phyloP scores from a whole-genome alignment of 306 rosid species.

The Acacia melanoxylon region DNA sequence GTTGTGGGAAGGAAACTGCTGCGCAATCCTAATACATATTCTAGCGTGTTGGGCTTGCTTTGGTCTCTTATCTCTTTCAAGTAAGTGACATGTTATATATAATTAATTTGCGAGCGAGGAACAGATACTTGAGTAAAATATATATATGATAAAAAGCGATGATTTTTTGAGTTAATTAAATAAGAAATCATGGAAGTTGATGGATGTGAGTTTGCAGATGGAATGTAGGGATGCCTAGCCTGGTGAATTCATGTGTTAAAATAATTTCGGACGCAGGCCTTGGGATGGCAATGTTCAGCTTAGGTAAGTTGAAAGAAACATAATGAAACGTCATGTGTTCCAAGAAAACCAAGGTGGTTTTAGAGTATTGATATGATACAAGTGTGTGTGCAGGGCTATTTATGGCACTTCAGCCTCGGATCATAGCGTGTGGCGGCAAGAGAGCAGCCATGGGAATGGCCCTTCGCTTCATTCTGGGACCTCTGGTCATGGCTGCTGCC shows the following conservation, averaged over 20 bases:
- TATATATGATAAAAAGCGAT: background rate
- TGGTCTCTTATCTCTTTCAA: constrained; percentile 88
- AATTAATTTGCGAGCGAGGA: background rate
- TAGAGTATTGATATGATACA: background rate
- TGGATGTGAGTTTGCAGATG: constrained; percentile 55
- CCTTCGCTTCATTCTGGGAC: constrained; percentile 84
- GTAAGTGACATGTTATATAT: constrained; percentile 29
- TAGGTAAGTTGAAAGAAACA: constrained; percentile 49
- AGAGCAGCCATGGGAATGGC: constrained; percentile 80
- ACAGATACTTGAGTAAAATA: background rate
- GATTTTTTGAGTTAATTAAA: background rate
- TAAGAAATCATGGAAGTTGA: background rate
- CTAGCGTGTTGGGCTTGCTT: constrained; percentile 81
- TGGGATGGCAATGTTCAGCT: constrained; percentile 98
- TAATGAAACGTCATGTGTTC: no score
- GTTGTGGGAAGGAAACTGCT: constrained; percentile 86
- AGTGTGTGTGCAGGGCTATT: constrained; percentile 70
- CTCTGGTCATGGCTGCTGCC: constrained; percentile 88
- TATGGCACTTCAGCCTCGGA: constrained; percentile 94
- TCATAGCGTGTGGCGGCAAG: constrained; percentile 87
- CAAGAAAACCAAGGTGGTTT: constrained; percentile 14
- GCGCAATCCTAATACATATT: constrained; percentile 87
- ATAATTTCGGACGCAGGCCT: constrained; percentile 94
- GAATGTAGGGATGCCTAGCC: constrained; percentile 77
- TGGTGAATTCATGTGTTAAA: constrained; percentile 71